Percentiles rank a stretch among this genome's conserved stretches.
These are phyloP conservation scores for Dillenia turbinata DNA, from an alignment of 164 flowering plant genomes.

Conservation along the genomic window DNA sequence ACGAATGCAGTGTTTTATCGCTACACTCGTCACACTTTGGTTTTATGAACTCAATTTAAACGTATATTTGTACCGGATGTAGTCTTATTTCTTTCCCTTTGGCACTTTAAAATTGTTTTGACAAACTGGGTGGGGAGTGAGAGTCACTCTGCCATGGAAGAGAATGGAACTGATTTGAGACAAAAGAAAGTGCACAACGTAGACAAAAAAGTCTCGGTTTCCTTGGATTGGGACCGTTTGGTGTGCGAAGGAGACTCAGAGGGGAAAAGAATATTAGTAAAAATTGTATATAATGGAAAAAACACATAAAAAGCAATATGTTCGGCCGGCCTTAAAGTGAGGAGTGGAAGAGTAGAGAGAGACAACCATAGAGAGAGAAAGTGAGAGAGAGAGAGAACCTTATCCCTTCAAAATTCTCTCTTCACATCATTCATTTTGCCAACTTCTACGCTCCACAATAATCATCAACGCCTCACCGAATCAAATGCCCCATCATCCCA, in stretches of 20 bases:
- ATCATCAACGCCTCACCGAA: not conserved
- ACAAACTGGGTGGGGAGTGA: not conserved
- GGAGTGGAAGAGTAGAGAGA: conserved; percentile 4
- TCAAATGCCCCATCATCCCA: conserved; percentile 11
- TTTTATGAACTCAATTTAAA: too few species aligned
- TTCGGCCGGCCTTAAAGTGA: conserved; percentile 15
- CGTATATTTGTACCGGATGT: too few species aligned
- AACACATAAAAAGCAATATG: conserved; percentile 11
- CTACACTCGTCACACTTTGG: too few species aligned
- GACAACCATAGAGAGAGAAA: too few species aligned
- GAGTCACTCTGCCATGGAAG: not conserved
- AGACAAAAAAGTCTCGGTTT: conserved; percentile 13
- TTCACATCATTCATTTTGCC: conserved; percentile 1
- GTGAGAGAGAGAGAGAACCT: conserved; percentile 1
- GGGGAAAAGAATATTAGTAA: conserved; percentile 1
- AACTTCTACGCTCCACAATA: conserved; percentile 1
- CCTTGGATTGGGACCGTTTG: conserved; percentile 20
- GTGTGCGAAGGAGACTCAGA: conserved; percentile 3
- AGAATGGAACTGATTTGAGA: too few species aligned
- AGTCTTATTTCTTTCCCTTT: too few species aligned
- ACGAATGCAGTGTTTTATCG: too few species aligned
- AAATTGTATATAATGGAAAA: not conserved
- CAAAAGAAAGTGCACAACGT: not conserved
- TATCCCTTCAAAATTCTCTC: not conserved
- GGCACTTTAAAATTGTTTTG: not conserved